phyloP scores from a whole-genome alignment of 1,284 basidiomycete genomes.

The Hypsizygus ulmarius region DNA sequence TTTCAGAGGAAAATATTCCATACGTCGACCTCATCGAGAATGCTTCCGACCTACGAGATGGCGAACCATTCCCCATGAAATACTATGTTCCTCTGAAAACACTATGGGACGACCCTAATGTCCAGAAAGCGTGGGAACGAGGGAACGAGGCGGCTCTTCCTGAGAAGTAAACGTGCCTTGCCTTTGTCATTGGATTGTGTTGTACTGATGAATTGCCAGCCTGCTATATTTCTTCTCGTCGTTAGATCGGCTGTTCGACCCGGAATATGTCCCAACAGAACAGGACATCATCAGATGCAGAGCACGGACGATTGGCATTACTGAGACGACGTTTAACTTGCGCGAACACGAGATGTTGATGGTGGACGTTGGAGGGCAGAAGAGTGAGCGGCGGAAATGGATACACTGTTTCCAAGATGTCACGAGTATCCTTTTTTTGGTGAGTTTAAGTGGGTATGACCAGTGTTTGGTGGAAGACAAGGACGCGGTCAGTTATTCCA shows the following conservation, averaged over 20 bases:
- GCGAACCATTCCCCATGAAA: slow-evolving; percentile 70
- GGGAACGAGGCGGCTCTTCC: slow-evolving; percentile 87
- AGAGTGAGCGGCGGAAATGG: slow-evolving; percentile 88
- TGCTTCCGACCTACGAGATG: slow-evolving; percentile 72
- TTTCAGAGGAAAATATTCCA: slow-evolving; percentile 56
- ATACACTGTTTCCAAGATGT: slow-evolving; percentile 86
- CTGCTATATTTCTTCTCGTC: slow-evolving; percentile 74
- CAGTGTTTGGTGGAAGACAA: slow-evolving; percentile 92
- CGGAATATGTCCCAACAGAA: slow-evolving; percentile 69
- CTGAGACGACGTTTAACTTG: slow-evolving; percentile 85
- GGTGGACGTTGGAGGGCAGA: slow-evolving; percentile 91
- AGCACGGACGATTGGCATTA: slow-evolving; percentile 90
- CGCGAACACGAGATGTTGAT: slow-evolving; percentile 78
- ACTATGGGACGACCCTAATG: slow-evolving; percentile 78
- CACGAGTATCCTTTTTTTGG: slow-evolving; percentile 85
- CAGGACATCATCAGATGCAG: slow-evolving; percentile 86
- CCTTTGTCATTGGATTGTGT: slow-evolving; percentile 7
- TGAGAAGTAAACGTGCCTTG: slow-evolving; percentile 65
- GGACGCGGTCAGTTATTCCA: slow-evolving; percentile 63
- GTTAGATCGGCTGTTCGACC: slow-evolving; percentile 77
- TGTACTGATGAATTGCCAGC: slow-evolving; percentile 32
- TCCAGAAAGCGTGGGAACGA: slow-evolving; percentile 71
- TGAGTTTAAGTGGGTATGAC: slow-evolving; percentile 87
- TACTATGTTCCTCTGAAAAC: slow-evolving; percentile 66
- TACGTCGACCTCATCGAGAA: slow-evolving; percentile 65